Percentiles rank a stretch among this genome's conserved stretches.
Evolutionary conservation across 2,329 filamentous ascomycete species (phyloP).

Genomic region (Piedraia hortae): DNA sequence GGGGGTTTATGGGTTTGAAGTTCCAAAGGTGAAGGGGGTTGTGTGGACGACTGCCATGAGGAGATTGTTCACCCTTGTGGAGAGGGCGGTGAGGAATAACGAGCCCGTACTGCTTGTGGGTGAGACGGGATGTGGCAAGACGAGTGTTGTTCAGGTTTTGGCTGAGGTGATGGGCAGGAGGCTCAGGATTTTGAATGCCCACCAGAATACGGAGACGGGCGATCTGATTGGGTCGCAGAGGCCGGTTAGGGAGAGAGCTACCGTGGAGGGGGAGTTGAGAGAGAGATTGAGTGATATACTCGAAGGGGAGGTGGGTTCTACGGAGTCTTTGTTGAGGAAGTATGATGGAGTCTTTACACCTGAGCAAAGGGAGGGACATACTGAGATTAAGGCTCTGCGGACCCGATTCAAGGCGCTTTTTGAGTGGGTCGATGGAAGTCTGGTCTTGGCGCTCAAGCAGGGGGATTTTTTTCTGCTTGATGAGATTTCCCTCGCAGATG

Average conservation of each 20-base stretch:
- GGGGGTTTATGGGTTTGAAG: slow-evolving; percentile 34
- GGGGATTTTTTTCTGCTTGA: slow-evolving; percentile 84
- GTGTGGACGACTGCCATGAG: slow-evolving; percentile 95
- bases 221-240: slow-evolving; percentile 90
- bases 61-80: slow-evolving; percentile 68
- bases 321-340: slow-evolving; percentile 28
- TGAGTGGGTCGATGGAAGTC: slow-evolving; percentile 82
- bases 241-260: slow-evolving; percentile 61
- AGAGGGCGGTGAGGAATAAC: slow-evolving; percentile 59
- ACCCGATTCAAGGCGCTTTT: slow-evolving; percentile 62
- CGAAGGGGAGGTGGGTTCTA: no score
- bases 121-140: slow-evolving; percentile 95
- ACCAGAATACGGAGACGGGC: slow-evolving; percentile 93
- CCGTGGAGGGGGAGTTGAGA: slow-evolving; percentile 37
- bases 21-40: slow-evolving; percentile 22
- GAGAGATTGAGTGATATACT: slow-evolving; percentile 24
- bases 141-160: slow-evolving; percentile 77
- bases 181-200: slow-evolving; percentile 79
- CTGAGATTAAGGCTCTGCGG: slow-evolving; percentile 19
- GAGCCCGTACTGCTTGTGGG: slow-evolving; percentile 87
- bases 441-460: slow-evolving; percentile 77
- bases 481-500: slow-evolving; percentile 90
- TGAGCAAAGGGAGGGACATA: no score
- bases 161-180: slow-evolving; percentile 52
- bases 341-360: slow-evolving; percentile 22